These are phyloP conservation scores for Galerina marginata DNA, from an alignment of 768 basidiomycete species.

Conservation along the genomic window DNA sequence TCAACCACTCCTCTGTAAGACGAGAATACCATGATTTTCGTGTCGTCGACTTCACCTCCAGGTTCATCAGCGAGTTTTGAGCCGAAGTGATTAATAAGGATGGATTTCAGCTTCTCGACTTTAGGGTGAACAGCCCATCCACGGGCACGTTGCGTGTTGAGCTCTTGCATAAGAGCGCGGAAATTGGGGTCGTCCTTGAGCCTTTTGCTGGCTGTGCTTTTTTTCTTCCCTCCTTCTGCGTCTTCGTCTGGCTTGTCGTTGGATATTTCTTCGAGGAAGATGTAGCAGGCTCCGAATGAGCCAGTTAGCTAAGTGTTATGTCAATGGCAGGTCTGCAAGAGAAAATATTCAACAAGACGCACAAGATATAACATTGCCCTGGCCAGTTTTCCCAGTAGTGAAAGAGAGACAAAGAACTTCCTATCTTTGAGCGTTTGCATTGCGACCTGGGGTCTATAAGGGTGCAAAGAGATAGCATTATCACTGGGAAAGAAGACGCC, in stretches of 20 bases:
- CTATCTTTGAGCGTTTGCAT: slow-evolving; percentile 41
- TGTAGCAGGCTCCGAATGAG: slow-evolving; percentile 80
- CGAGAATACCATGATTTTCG: slow-evolving; percentile 93
- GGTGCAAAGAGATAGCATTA: slow-evolving; percentile 70
- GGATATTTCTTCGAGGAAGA: slow-evolving; percentile 56
- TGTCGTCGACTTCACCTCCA: slow-evolving; percentile 47
- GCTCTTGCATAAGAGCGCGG: slow-evolving; percentile 66
- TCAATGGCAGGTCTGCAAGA: neutral
- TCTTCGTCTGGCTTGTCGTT: slow-evolving; percentile 40
- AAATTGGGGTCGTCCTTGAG: slow-evolving; percentile 62
- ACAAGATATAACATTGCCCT: slow-evolving; percentile 91
- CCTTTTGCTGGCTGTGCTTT: slow-evolving; percentile 50
- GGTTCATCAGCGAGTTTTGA: slow-evolving; percentile 47
- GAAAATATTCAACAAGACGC: slow-evolving; percentile 29
- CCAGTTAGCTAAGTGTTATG: slow-evolving; percentile 69
- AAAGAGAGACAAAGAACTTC: slow-evolving; percentile 59
- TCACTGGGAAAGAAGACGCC: slow-evolving; percentile 49
- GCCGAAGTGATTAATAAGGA: slow-evolving; percentile 83
- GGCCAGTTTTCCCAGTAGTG: slow-evolving; percentile 63
- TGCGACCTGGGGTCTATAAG: slow-evolving; percentile 59
- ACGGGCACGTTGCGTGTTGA: slow-evolving; percentile 59
- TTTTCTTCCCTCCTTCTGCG: slow-evolving; percentile 35
- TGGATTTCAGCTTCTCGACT: slow-evolving; percentile 79
- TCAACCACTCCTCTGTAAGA: slow-evolving; percentile 91
- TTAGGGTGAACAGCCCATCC: slow-evolving; percentile 85